Evolutionary conservation across 1,284 basidiomycete genomes (phyloP).

Genomic region (Heterobasidion occidentale): DNA sequence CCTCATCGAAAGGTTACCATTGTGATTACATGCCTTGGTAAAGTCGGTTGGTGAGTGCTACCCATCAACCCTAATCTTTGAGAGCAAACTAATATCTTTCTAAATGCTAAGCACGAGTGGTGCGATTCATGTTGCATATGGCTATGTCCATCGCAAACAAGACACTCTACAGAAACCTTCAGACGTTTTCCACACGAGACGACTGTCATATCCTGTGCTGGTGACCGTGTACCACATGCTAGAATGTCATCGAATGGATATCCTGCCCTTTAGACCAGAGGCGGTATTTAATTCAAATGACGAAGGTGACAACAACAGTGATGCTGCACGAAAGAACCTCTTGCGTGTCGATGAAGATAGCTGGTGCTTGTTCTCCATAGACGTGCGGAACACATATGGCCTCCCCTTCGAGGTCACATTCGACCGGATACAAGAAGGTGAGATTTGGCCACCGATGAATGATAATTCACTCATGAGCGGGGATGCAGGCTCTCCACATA

Average conservation of each 20-base stretch:
- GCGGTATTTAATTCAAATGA: slow-evolving; percentile 9
- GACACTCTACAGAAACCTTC: slow-evolving; percentile 25
- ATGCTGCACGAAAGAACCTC: slow-evolving; percentile 18
- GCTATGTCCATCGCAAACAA: slow-evolving; percentile 46
- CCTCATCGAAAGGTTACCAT: slow-evolving; percentile 69
- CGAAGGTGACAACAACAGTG: background rate
- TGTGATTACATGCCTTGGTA: slow-evolving; percentile 74
- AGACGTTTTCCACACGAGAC: slow-evolving; percentile 73
- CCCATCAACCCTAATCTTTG: background rate
- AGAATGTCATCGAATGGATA: slow-evolving; percentile 75
- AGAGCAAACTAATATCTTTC: background rate
- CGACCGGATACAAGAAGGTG: slow-evolving; percentile 55
- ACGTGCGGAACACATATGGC: slow-evolving; percentile 85
- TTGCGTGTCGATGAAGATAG: slow-evolving; percentile 45
- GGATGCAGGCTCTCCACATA: slow-evolving; percentile 29
- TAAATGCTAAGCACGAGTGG: slow-evolving; percentile 56
- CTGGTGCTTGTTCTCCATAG: slow-evolving; percentile 82
- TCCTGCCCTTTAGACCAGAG: slow-evolving; percentile 46
- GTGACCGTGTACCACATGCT: slow-evolving; percentile 93
- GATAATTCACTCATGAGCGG: background rate
- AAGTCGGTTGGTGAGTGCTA: slow-evolving; percentile 75
- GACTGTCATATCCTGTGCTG: slow-evolving; percentile 76
- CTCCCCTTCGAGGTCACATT: slow-evolving; percentile 85
- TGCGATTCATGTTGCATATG: slow-evolving; percentile 79
- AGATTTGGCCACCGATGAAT: slow-evolving; percentile 8